Base-by-base conservation (phyloP, 352 stramenopile genomes). In the Phytophthora litchii region DNA sequence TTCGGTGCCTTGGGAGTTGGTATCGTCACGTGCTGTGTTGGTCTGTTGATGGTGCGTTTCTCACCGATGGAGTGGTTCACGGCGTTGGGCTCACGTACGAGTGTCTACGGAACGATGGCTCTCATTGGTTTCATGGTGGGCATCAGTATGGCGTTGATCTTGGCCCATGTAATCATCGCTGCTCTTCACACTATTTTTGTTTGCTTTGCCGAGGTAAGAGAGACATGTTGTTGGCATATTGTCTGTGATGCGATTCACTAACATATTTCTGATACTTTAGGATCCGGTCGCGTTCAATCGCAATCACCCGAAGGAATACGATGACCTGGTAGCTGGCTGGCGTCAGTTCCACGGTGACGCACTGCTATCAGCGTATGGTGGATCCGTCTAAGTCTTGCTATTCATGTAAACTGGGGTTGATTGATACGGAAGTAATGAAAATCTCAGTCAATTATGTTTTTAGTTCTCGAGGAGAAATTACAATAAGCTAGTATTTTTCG, bases 171-270 rank as follows among this genome's bases (percentile, higher is more conserved):
- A 41, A 76, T 94, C 40, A 88, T 92, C 46, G 88, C 86, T 20
- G 80, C 82, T 51, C 78, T 95, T 5, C 86, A 95, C 74, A 95
- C 86, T 29, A 70, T 95, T 16, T 95, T 95, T 60, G 86, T 95
- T 40, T 95, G 86, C 68, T 95, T 95, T 64, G 86, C 86, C 19
- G 86, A 95, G 81, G 80, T 90, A 71, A 14, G 67, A 10, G 1
- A 36, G 2, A 37, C 2, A 25, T 42, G 27, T 36, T 13, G 8
- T 35, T 34, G 14, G 5, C 35, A n/a, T 21, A 37, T 17, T 52
- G n/a, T 48, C 1, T n/a, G 31, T 37, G 32, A 35, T 32, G 46
- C 2, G 29, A 14, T 32, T 42, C 43, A 37, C 42, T 78, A 25
- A 69, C 36, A 1, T 19, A 58, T 34, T 23, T 46, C 41, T 48